phyloP scores from a whole-genome alignment of 169 alveolate genomes.

The Plasmodium ovale region DNA sequence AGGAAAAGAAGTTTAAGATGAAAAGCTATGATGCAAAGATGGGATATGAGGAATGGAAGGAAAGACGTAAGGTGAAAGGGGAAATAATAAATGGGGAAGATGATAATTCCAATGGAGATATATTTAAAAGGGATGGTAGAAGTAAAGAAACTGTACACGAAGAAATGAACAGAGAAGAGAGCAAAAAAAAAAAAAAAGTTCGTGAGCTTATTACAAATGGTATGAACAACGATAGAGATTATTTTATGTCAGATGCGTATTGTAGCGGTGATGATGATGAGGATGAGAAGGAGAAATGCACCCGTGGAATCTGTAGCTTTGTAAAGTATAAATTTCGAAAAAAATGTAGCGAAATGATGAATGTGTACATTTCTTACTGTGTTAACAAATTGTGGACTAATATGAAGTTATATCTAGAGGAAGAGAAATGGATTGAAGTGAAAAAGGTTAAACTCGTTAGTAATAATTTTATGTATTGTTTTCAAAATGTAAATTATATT shows the following conservation, averaged over 20 bases:
- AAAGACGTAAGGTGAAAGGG: too few species aligned
- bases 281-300: neutral
- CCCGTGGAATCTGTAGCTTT: constrained; percentile 30
- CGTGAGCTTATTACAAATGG: neutral
- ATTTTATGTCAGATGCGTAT: neutral
- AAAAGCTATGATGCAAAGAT: too few species aligned
- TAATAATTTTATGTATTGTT: constrained; percentile 28
- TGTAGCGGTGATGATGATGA: constrained; percentile 17
- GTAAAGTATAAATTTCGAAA: constrained; percentile 31
- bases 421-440: neutral
- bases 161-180: neutral
- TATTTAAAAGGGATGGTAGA: neutral
- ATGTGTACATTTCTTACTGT: constrained; percentile 45
- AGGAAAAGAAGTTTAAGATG: too few species aligned
- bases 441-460: constrained; percentile 25
- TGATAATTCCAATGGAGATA: neutral
- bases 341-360: constrained; percentile 53
- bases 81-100: neutral
- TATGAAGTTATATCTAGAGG: constrained; percentile 16
- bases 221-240: neutral
- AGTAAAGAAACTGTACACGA: too few species aligned
- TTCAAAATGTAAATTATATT: constrained; percentile 30
- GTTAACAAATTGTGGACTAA: constrained; percentile 27
- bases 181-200: neutral
- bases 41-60: too few species aligned